phyloP scores from a whole-genome alignment of 495 filamentous ascomycete species.

The Podospora fimiseda region DNA sequence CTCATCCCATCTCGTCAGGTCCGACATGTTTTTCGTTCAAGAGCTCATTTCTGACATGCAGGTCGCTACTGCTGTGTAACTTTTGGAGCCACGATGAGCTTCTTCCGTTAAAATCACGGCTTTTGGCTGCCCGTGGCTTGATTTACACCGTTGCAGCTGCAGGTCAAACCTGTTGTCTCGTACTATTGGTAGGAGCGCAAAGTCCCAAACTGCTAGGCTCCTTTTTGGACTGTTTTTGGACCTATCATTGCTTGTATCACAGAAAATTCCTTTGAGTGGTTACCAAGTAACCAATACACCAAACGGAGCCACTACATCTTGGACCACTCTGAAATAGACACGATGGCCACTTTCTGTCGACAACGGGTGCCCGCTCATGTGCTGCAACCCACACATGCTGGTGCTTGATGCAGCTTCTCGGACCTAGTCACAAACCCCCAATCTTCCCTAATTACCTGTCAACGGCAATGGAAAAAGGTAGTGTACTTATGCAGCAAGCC shows the following conservation, averaged over 20 bases:
- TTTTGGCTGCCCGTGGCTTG: slow-evolving; percentile 1
- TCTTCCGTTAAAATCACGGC: neutral
- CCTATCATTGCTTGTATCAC: neutral
- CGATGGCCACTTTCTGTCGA: neutral
- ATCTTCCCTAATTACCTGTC: slow-evolving; percentile 1
- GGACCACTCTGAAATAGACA: neutral
- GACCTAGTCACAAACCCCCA: neutral
- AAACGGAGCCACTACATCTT: too few relatives aligned
- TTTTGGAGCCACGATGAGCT: neutral
- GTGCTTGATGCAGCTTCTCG: neutral
- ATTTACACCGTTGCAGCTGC: neutral
- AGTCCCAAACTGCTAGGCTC: neutral
- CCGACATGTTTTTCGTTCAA: neutral
- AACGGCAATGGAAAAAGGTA: neutral
- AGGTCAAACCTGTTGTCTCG: neutral
- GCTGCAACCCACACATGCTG: too few relatives aligned
- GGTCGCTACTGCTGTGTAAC: neutral
- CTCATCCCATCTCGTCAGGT: neutral
- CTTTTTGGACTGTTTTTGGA: neutral
- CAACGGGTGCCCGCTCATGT: neutral
- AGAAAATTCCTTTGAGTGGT: neutral
- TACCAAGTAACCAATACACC: neutral
- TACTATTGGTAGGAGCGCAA: neutral
- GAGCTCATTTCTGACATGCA: neutral
- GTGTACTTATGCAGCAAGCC: neutral